phyloP scores from a whole-genome alignment of 148 eudicot genomes.

The Arbutus unedo region DNA sequence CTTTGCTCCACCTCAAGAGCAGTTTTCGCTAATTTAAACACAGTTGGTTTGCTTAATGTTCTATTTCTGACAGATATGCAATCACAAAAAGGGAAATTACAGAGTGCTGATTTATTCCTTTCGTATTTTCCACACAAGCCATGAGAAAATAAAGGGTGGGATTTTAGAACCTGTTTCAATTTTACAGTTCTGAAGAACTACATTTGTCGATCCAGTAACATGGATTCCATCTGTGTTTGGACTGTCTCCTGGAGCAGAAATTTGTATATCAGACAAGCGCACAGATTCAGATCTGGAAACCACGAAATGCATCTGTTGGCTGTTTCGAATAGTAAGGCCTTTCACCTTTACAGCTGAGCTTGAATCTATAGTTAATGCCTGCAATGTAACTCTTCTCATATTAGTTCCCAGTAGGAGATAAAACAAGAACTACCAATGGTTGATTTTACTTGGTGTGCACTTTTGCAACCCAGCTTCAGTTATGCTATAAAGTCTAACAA shows the following conservation, averaged over 20 bases:
- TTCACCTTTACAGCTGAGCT: constrained; percentile 70
- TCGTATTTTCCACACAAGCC: too few relatives aligned
- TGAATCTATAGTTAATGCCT: constrained; percentile 81
- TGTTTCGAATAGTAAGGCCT: constrained; percentile 77
- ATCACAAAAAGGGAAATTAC: neutral
- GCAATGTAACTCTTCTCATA: constrained; percentile 24
- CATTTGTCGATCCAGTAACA: constrained; percentile 69
- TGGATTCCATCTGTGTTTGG: constrained; percentile 99
- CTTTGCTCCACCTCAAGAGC: neutral
- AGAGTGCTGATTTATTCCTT: neutral
- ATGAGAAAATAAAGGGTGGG: constrained; percentile 11
- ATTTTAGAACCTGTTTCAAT: constrained; percentile 76
- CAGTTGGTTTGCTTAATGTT: neutral
- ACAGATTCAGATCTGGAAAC: constrained; percentile 62
- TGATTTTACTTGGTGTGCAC: constrained; percentile 3
- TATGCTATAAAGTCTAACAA: constrained; percentile 16
- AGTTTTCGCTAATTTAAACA: neutral
- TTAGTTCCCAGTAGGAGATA: constrained; percentile 6
- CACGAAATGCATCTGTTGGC: constrained; percentile 95
- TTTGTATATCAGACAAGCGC: constrained; percentile 47
- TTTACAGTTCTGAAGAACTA: constrained; percentile 67
- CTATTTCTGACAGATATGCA: neutral
- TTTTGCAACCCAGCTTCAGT: neutral
- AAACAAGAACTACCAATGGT: neutral
- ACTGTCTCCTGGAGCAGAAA: constrained; percentile 93